These are phyloP conservation scores for Nemania serpens DNA, from an alignment of 2,329 filamentous ascomycete genomes.

Conservation along the genomic window DNA sequence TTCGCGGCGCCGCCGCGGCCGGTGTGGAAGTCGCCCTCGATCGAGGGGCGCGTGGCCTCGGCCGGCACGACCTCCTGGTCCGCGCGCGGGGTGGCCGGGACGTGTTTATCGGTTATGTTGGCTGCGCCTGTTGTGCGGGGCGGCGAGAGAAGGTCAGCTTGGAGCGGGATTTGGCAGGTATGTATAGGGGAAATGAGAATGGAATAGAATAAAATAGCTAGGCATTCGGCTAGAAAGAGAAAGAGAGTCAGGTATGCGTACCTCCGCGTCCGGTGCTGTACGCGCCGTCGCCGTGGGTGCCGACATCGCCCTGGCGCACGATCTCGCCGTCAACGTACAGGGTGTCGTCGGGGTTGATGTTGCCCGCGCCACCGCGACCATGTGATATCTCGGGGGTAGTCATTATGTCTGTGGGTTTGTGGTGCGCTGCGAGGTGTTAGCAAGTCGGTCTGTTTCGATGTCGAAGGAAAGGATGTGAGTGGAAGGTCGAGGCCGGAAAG, in stretches of 20 bases:
- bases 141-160: not conserved
- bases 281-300: constrained; percentile 62
- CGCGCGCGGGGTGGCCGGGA: constrained; percentile 46
- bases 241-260: constrained; percentile 39
- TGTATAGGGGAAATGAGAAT: too few relatives aligned
- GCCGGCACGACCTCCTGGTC: constrained; percentile 61
- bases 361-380: constrained; percentile 65
- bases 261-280: constrained; percentile 65
- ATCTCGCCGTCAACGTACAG: constrained; percentile 67
- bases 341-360: constrained; percentile 62
- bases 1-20: constrained; percentile 66
- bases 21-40: constrained; percentile 58
- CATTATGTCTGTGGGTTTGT: constrained; percentile 34
- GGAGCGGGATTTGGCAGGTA: too few relatives aligned
- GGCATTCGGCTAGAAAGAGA: not conserved
- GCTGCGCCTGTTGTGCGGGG: constrained; percentile 52
- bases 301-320: constrained; percentile 57
- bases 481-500: not conserved
- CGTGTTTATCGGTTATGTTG: constrained; percentile 59
- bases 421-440: not conserved
- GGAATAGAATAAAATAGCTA: not conserved
- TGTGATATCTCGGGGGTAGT: constrained; percentile 57
- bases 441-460: not conserved
- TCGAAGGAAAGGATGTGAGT: not conserved
- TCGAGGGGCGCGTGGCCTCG: constrained; percentile 53